Conservation (phyloP, 2,329 filamentous ascomycete species). For the Penicillium sp. region DNA sequence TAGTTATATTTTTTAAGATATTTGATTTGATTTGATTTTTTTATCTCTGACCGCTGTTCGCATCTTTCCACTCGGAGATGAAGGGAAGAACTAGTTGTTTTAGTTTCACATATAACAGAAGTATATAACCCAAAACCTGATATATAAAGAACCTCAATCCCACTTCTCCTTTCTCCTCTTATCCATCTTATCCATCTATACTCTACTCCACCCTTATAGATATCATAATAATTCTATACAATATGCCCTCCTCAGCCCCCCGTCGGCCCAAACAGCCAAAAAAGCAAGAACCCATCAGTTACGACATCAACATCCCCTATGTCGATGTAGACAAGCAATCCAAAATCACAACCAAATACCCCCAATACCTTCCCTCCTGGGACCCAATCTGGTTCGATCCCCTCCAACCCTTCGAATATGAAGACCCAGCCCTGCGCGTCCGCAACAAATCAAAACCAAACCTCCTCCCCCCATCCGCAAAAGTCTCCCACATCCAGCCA, state of each 20-base stretch:
- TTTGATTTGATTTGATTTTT: not conserved
- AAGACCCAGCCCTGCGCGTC: slow-evolving; percentile 49
- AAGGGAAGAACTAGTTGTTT: slow-evolving; percentile 6
- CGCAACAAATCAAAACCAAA: slow-evolving; percentile 40
- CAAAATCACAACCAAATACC: slow-evolving; percentile 42
- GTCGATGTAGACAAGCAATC: slow-evolving; percentile 40
- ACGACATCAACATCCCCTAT: slow-evolving; percentile 53
- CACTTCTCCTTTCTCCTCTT: not conserved
- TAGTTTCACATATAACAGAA: not conserved
- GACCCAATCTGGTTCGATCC: slow-evolving; percentile 49
- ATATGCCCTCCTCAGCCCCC: slow-evolving; percentile 36
- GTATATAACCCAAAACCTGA: not conserved
- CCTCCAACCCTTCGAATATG: slow-evolving; percentile 44
- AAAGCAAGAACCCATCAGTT: slow-evolving; percentile 39
- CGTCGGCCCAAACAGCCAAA: slow-evolving; percentile 29
- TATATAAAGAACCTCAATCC: slow-evolving; percentile 4
- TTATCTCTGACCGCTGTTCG: slow-evolving; percentile 9
- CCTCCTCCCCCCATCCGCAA: slow-evolving; percentile 31
- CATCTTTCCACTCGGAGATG: slow-evolving; percentile 6
- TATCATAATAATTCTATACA: not conserved
- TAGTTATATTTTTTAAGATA: not conserved
- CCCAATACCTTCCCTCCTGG: slow-evolving; percentile 49
- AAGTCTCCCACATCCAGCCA: slow-evolving; percentile 43
- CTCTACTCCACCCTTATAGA: not conserved
- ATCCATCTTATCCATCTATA: slow-evolving; percentile 9